Base-by-base conservation (phyloP, 306 rosid species). In the Cicer judaicum region DNA sequence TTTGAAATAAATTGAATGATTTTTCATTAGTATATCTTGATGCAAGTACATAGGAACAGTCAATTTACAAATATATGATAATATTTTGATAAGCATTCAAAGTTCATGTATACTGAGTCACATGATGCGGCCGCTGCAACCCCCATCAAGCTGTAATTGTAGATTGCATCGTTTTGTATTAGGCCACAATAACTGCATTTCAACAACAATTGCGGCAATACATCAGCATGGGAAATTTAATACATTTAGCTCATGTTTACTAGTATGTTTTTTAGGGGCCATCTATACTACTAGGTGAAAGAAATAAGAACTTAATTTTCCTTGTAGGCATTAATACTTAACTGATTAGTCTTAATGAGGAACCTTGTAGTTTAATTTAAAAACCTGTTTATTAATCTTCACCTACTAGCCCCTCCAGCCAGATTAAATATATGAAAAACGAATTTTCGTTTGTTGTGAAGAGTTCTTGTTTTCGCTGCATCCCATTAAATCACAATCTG, bases 11-110 rank as follows among this genome's bases (percentile, higher is more conserved):
- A 29, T 29, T 44, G 75, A 34, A 46, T 52, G 39, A 36, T 42
- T 72, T 18, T 50, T 74, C 15, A 18, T 8, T 62, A 40, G 10
- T 48, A 36, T 62, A 62, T 52, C 54, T 74, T 75, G 54, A 53
- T 75, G 52, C 29, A 5, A 63, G 34, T 12, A 19, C 18, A 18
- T 62, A 62, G 47, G 39, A 38, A 59, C 41, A 59, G 7, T 50
- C 18, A 46, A 47, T 36, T 41, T 61, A 21, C 61, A 47, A 47
- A 73, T 21, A 60, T 36, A 10, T 44, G 59, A 62, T 43, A 56
- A 46, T 47, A 16, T 39, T 75, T 64, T 19, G 29, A 49, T 63
- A 16, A 62, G 15, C 55, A 54, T 54, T 53, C 50, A 54, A 54
- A 65, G 57, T 42, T 10, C 8, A 48, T 15, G 5, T 8, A 8